Percentiles rank a stretch among this genome's conserved stretches.
Conservation (phyloP, 2,329 filamentous ascomycete species). For the Trichoderma koningiopsis region DNA sequence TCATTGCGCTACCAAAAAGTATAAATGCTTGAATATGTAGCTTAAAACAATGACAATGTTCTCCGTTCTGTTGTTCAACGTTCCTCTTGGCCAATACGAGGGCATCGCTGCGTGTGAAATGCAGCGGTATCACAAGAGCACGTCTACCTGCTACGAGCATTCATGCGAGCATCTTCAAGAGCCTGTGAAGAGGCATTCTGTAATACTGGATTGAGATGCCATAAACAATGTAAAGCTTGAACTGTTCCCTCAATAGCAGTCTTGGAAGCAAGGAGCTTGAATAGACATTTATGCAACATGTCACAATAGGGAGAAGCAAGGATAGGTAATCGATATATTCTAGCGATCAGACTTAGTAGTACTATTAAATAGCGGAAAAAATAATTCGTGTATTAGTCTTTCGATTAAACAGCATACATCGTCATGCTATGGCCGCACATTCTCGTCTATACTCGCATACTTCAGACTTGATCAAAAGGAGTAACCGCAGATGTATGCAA, state of each 20-base stretch:
- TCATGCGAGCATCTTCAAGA: not conserved
- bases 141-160: not conserved
- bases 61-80: not conserved
- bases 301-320: not conserved
- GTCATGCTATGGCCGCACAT: not conserved
- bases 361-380: not conserved
- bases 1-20: not conserved
- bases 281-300: not conserved
- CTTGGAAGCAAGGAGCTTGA: not conserved
- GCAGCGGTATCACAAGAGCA: not conserved
- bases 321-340: not conserved
- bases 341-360: not conserved
- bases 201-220: not conserved
- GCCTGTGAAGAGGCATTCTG: not conserved
- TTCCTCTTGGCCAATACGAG: not conserved
- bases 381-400: no score
- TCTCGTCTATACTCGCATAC: not conserved
- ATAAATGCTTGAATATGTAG: not conserved
- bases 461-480: not conserved
- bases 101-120: not conserved
- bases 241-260: not conserved
- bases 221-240: not conserved
- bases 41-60: not conserved
- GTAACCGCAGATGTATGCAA: not conserved
- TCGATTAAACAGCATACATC: no score